Evolutionary conservation across 2,329 filamentous ascomycete species (phyloP).

Genomic region (Phyllosticta citribraziliensis): DNA sequence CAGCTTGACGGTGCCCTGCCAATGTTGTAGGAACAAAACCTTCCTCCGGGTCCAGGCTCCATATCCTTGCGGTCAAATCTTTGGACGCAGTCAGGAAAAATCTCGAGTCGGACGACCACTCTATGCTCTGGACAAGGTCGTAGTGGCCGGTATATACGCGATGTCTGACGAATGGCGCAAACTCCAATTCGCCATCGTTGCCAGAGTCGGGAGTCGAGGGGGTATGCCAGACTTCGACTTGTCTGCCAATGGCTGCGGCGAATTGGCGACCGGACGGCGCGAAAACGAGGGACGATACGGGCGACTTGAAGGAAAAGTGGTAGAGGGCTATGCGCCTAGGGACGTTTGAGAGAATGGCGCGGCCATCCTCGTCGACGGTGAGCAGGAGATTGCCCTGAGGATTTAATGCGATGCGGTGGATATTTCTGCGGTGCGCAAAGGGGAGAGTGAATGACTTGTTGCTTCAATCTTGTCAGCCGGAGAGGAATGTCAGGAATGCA

Average conservation of each 20-base stretch:
- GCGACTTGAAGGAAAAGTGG: constrained; percentile 87
- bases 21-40: constrained; percentile 84
- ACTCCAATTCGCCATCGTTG: constrained; percentile 74
- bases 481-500: neutral
- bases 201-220: constrained; percentile 78
- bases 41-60: constrained; percentile 81
- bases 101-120: constrained; percentile 92
- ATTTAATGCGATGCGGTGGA: constrained; percentile 76
- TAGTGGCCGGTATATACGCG: constrained; percentile 82
- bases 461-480: constrained; percentile 33
- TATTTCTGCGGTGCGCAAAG: constrained; percentile 91
- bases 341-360: constrained; percentile 86
- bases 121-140: constrained; percentile 72
- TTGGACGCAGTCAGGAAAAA: constrained; percentile 91
- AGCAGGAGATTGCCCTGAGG: constrained; percentile 87
- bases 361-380: constrained; percentile 87
- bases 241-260: constrained; percentile 75
- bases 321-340: constrained; percentile 78
- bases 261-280: constrained; percentile 88
- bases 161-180: constrained; percentile 87
- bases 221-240: constrained; percentile 92
- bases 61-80: constrained; percentile 87
- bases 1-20: constrained; percentile 79
- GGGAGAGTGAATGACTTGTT: constrained; percentile 81
- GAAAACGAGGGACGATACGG: constrained; percentile 76